A percentile compares a stretch with the other conserved stretches of the same genome.
Conservation (phyloP, 768 basidiomycete species). For the Antrodiella citrinella region DNA sequence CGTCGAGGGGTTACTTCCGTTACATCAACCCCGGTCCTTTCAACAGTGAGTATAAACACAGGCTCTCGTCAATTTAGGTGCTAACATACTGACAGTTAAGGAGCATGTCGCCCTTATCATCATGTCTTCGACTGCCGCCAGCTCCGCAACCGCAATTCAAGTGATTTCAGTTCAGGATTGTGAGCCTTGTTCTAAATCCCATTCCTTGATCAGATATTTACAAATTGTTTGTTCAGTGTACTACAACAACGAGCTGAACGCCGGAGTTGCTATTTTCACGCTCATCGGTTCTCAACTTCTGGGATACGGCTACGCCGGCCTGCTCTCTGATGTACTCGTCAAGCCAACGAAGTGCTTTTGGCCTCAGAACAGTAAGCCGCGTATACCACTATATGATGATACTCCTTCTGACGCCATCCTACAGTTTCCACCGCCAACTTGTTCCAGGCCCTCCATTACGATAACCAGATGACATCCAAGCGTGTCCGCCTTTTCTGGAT, state of each 20-base stretch:
- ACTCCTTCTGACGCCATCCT: conserved; percentile 3
- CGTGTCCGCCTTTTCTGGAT: conserved; percentile 33
- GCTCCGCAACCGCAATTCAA: conserved; percentile 24
- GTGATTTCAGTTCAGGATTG: conserved; percentile 26
- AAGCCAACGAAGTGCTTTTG: conserved; percentile 36
- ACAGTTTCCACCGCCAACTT: conserved; percentile 21
- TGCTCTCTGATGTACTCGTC: conserved; percentile 38
- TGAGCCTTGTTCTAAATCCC: conserved; percentile 10
- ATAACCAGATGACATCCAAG: conserved; percentile 28
- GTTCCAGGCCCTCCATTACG: conserved; percentile 29
- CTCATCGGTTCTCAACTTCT: conserved; percentile 26
- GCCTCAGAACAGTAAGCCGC: conserved; percentile 17
- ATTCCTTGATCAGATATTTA: too few species aligned
- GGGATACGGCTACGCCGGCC: conserved; percentile 27
- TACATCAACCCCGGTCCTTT: conserved; percentile 32
- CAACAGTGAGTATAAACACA: conserved; percentile 27
- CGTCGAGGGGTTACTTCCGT: conserved; percentile 21
- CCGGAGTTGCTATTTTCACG: conserved; percentile 28
- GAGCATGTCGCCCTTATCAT: conserved; percentile 30
- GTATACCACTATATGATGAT: background rate
- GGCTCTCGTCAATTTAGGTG: conserved; percentile 2
- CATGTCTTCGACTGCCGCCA: conserved; percentile 27
- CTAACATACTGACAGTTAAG: conserved; percentile 19
- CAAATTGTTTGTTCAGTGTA: conserved; percentile 21
- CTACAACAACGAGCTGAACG: conserved; percentile 31